Evolutionary conservation across 495 filamentous ascomycete species (phyloP), one percentile per base, ranked within the genome.

Genomic region (Aspergillus baeticus): DNA sequence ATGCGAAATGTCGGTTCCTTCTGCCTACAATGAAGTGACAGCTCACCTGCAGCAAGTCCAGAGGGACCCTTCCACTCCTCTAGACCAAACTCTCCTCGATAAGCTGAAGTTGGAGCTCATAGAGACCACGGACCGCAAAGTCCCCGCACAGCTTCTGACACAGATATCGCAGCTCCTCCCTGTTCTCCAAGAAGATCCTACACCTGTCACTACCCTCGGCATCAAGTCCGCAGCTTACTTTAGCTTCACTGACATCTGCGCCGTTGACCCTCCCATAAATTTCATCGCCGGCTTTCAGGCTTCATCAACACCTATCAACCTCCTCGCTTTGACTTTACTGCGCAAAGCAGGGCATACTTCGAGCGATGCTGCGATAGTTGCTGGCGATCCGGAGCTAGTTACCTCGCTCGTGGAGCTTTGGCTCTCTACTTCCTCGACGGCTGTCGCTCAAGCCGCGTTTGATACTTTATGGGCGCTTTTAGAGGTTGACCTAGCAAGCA

Each of bases 381-480:
- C 86, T 7, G 81, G 79, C 29, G 84, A 88, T 69, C 77, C 83
- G 6, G 76, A 78, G 1, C 63, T 91, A 3, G 70, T 95, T 6
- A 66, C 69, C 1, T 78, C 79, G 0, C 74, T 96, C 26, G 65
- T 95, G 1, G 75, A 78, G 41, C 69, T 87, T 34, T 96, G 90
- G 90, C 81, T 96, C 0, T 85, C 80, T 51, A 84, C 87, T 1
- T 71, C 81, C 3, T 80, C 87, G 15, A 85, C 88, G 2, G 87
- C 86, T 38, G 85, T 94, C n/a, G 86, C 89, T 6, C 82, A 87
- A 53, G 84, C 82, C 41, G 88, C 85, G 0, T 75, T 79, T 13
- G 77, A 79, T 51, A 77, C 89, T 3, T 68, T 96, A n/a, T 81
- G 83, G 42, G 81, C 84, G 39, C 73, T 96, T 3, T 69, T 96